phyloP scores from a whole-genome alignment of 768 basidiomycete species.

The Tubosaeta sp. region DNA sequence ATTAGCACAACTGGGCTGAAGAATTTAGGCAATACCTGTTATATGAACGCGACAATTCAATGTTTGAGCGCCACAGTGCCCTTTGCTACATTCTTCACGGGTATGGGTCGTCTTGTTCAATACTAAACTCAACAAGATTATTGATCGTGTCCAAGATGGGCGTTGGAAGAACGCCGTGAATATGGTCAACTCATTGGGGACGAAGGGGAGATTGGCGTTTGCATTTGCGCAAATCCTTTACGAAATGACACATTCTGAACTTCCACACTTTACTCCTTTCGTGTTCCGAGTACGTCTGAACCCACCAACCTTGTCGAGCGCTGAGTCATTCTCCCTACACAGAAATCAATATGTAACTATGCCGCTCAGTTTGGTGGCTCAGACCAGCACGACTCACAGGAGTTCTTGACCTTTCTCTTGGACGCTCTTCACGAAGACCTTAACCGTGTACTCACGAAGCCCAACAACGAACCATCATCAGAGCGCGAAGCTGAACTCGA shows the following conservation, averaged over 20 bases:
- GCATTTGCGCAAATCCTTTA: slow-evolving; percentile 82
- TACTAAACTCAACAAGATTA: background rate
- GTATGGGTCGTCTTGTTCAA: slow-evolving; percentile 36
- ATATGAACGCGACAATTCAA: slow-evolving; percentile 98
- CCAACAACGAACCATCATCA: slow-evolving; percentile 57
- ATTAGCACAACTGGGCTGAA: slow-evolving; percentile 84
- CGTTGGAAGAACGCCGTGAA: slow-evolving; percentile 84
- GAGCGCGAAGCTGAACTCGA: slow-evolving; percentile 89
- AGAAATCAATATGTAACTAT: slow-evolving; percentile 58
- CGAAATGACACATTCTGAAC: slow-evolving; percentile 84
- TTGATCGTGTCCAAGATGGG: slow-evolving; percentile 46
- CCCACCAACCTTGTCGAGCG: background rate
- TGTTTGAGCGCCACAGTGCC: slow-evolving; percentile 94
- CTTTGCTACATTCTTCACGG: slow-evolving; percentile 88
- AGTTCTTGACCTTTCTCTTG: slow-evolving; percentile 90
- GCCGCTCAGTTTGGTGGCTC: slow-evolving; percentile 75
- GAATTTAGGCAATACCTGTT: slow-evolving; percentile 96
- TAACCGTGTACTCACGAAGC: slow-evolving; percentile 76
- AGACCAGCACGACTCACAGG: slow-evolving; percentile 97
- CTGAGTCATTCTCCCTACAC: slow-evolving; percentile 19
- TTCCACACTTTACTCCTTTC: slow-evolving; percentile 76
- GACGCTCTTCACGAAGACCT: slow-evolving; percentile 91
- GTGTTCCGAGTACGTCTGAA: slow-evolving; percentile 71
- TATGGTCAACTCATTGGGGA: slow-evolving; percentile 78
- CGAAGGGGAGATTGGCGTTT: slow-evolving; percentile 74